phyloP scores from a whole-genome alignment of 495 filamentous ascomycete genomes.

The Lindgomyces ingoldianus region DNA sequence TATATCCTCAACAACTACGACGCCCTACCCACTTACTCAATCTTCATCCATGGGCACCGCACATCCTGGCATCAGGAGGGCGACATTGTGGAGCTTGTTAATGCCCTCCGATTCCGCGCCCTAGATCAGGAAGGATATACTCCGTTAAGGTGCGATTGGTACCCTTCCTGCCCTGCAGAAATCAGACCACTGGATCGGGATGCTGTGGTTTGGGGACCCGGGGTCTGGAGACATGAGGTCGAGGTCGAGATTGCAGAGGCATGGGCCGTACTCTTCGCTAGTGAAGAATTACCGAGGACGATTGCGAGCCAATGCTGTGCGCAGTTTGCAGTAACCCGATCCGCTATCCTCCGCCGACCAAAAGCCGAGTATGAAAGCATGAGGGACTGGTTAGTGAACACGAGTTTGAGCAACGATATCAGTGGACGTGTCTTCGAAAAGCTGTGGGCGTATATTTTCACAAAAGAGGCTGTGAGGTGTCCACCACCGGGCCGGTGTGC shows the following conservation, averaged over 20 bases:
- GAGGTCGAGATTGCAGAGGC: conserved; percentile 37
- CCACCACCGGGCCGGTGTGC: no score
- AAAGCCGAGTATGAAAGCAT: conserved; percentile 56
- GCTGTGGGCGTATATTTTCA: conserved; percentile 68
- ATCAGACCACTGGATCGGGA: conserved; percentile 45
- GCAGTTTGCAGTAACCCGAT: conserved; percentile 65
- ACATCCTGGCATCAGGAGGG: conserved; percentile 51
- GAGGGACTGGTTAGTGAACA: conserved; percentile 62
- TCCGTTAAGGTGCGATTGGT: conserved; percentile 52
- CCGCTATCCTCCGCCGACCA: conserved; percentile 53
- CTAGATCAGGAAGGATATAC: conserved; percentile 50
- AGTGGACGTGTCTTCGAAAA: conserved; percentile 72
- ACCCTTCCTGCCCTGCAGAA: conserved; percentile 49
- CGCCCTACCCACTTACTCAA: conserved; percentile 49
- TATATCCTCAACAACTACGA: conserved; percentile 56
- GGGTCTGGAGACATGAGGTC: conserved; percentile 31
- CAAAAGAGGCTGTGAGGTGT: conserved; percentile 26
- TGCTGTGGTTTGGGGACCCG: no score
- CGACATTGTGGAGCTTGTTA: conserved; percentile 41
- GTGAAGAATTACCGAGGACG: conserved; percentile 48
- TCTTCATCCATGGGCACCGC: conserved; percentile 55
- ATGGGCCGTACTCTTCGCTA: conserved; percentile 23
- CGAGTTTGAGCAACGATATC: conserved; percentile 56
- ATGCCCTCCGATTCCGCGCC: conserved; percentile 44
- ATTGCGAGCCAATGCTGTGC: conserved; percentile 65